Evolutionary conservation across 2,329 filamentous ascomycete genomes (phyloP), one percentile per base, ranked within the genome.

Genomic region (Ophiosphaerella herpotricha): DNA sequence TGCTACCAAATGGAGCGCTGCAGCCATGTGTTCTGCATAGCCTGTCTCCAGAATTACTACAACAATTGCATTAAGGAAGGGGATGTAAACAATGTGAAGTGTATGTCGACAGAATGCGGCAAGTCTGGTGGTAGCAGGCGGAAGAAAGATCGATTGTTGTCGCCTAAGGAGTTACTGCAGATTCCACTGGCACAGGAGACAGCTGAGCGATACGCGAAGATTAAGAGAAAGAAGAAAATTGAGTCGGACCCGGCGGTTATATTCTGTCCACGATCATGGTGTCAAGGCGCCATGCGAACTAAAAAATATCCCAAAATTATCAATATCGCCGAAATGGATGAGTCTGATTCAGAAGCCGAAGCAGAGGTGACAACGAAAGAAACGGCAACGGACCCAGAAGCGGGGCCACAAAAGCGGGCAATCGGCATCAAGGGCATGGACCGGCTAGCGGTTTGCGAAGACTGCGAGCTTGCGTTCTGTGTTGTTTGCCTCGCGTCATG

Each of bases 251-350:
- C 92, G 66, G 88, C 86, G 50, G 97, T 92, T 0, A 83, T 97
- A 31, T 97, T 96, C 71, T 99, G 94, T 66, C 94, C 94, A 0
- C 85, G 94, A 7, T 81, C 86, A 48, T 97, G 92, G 90, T 99
- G 94, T 70, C 90, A 94, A 72, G 92, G 91, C 5, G 90, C 92
- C 2, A 92, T 92, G 23, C 84, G 76, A 4, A 85, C 85, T 7
- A 56, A 63, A 2, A 79, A 77, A 53, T 79, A 79, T 43, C 77
- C 77, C 5, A 76, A 78, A 45, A 74, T 79, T 26, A 68, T 64
- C 9, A 72, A 80, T 48, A 65, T 79, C 3, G 55, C 62, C 12
- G 60, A 72, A 23, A 66, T 72, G 50, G 66, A 67, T 40, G 76
- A 77, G 31, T 73, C 72, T 0, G 72, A 75, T 18, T 71, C 68